Evolutionary conservation across 176 grass and related monocot species (phyloP).

Genomic region (Leersia perrieri): DNA sequence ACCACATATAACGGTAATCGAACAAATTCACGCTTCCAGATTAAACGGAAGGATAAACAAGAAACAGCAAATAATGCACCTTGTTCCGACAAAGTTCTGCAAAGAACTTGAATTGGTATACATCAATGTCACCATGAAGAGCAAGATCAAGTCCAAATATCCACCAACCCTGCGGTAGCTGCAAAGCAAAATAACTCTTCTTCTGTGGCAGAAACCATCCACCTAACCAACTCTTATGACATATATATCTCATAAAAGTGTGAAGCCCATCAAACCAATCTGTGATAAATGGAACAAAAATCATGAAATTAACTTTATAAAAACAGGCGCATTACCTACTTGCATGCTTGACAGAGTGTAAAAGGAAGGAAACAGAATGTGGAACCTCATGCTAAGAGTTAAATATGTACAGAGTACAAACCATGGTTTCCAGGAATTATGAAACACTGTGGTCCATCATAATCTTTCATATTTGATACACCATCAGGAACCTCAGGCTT

Average conservation of each 20-base stretch:
- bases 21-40: neutral
- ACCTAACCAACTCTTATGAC: constrained; percentile 93
- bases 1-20: constrained; percentile 14
- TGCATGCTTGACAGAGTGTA: constrained; percentile 1
- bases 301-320: constrained; percentile 10
- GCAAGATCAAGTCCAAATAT: constrained; percentile 96
- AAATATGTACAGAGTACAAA: constrained; percentile 23
- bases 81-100: constrained; percentile 73
- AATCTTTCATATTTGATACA: constrained; percentile 65
- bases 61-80: constrained; percentile 38
- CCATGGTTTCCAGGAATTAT: constrained; percentile 97
- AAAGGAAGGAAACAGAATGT: constrained; percentile 17
- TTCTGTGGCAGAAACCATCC: constrained; percentile 96
- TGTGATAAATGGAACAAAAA: constrained; percentile 30
- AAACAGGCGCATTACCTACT: constrained; percentile 18
- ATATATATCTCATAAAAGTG: constrained; percentile 96
- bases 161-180: constrained; percentile 91
- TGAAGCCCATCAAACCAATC: constrained; percentile 97
- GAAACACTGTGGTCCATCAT: constrained; percentile 89
- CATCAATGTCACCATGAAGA: constrained; percentile 92
- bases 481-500: constrained; percentile 84
- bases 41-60: constrained; percentile 4
- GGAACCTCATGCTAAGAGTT: constrained; percentile 26
- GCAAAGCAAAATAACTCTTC: constrained; percentile 96
- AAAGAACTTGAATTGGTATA: constrained; percentile 96